phyloP scores from a whole-genome alignment of 371 early-diverging fungal species.

The Fennellomyces sp. region DNA sequence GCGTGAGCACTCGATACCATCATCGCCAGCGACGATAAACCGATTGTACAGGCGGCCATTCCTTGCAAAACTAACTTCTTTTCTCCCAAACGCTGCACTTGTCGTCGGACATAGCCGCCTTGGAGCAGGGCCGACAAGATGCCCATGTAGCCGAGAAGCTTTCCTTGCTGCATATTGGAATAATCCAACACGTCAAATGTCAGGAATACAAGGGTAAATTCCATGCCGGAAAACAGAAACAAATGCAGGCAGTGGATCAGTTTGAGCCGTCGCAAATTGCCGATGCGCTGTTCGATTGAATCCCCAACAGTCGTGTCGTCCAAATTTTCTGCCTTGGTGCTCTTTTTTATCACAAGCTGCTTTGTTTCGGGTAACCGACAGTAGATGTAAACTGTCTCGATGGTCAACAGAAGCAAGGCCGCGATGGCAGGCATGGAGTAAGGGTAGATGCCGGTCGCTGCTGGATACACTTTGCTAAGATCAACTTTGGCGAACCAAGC shows the following conservation, averaged over 20 bases:
- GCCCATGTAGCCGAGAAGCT: constrained; percentile 86
- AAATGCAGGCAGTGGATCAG: constrained; percentile 83
- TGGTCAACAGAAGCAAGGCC: constrained; percentile 74
- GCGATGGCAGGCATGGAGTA: constrained; percentile 88
- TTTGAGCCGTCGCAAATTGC: constrained; percentile 58
- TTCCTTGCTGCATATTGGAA: constrained; percentile 88
- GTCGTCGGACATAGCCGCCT: constrained; percentile 91
- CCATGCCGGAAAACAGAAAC: constrained; percentile 96
- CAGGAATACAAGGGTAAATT: constrained; percentile 96
- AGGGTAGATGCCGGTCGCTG: constrained; percentile 66
- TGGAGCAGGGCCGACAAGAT: constrained; percentile 87
- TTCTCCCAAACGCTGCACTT: constrained; percentile 70
- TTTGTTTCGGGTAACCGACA: constrained; percentile 81
- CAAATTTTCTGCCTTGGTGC: background rate
- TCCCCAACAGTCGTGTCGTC: background rate
- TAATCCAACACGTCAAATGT: constrained; percentile 91
- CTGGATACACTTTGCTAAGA: constrained; percentile 57
- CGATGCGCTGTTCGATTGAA: constrained; percentile 21
- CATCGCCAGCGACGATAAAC: constrained; percentile 66
- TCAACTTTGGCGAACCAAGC: constrained; percentile 88
- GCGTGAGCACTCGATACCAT: constrained; percentile 12
- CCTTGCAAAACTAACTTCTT: constrained; percentile 79
- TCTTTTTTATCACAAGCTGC: background rate
- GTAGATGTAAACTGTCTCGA: constrained; percentile 82
- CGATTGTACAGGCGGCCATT: constrained; percentile 71